These are phyloP conservation scores for Hygrocybe punicea DNA, from an alignment of 768 basidiomycete genomes.

Conservation along the genomic window DNA sequence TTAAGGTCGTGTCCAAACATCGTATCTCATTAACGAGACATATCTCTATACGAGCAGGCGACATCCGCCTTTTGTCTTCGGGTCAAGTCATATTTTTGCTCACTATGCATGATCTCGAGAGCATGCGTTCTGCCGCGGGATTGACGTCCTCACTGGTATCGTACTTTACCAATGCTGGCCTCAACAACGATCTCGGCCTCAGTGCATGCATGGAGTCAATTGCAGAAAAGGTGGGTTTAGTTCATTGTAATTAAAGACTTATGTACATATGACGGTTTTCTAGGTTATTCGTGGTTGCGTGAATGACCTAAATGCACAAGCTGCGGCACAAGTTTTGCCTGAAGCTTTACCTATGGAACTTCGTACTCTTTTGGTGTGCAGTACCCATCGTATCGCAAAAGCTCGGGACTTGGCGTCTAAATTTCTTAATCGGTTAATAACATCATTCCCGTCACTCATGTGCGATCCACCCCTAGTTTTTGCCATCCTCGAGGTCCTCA, in stretches of 20 bases:
- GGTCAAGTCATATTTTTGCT: constrained; percentile 85
- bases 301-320: constrained; percentile 66
- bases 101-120: constrained; percentile 84
- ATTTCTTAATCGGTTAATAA: constrained; percentile 81
- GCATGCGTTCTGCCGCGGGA: constrained; percentile 76
- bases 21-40: constrained; percentile 59
- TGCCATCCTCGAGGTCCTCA: constrained; percentile 86
- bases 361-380: constrained; percentile 65
- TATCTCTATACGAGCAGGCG: constrained; percentile 61
- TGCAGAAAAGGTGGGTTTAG: constrained; percentile 68
- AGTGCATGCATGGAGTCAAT: constrained; percentile 80
- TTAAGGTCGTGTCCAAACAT: constrained; percentile 68
- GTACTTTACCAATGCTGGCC: constrained; percentile 83
- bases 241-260: background rate
- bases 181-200: constrained; percentile 69
- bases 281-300: constrained; percentile 80
- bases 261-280: background rate
- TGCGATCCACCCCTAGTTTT: constrained; percentile 86
- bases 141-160: constrained; percentile 76
- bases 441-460: constrained; percentile 91
- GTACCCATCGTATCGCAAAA: constrained; percentile 79
- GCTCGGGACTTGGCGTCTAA: constrained; percentile 78
- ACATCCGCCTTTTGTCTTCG: constrained; percentile 70
- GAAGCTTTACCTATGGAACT: constrained; percentile 67
- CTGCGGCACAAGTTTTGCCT: constrained; percentile 77